These are phyloP conservation scores for Climacium dendroides DNA, from an alignment of 225 moss, liverwort and hornwort genomes.

Conservation along the genomic window DNA sequence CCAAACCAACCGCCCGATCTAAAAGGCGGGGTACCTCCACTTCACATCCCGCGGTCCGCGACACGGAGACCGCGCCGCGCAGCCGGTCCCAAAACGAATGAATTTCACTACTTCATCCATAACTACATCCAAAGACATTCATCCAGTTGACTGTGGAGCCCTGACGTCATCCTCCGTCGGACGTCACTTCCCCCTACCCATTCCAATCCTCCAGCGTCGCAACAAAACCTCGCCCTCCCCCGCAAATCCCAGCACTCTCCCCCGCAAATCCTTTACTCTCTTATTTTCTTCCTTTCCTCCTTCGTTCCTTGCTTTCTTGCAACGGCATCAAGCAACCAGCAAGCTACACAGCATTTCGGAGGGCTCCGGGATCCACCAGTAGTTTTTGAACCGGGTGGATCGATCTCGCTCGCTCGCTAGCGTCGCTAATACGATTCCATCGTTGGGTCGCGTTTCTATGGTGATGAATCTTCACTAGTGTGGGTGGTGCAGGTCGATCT, in stretches of 20 bases:
- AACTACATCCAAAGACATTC: background rate
- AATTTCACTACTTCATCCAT: background rate
- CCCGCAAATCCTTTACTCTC: background rate
- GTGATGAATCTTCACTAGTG: background rate
- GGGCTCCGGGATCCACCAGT: background rate
- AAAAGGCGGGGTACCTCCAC: background rate
- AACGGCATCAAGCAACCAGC: background rate
- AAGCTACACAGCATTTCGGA: background rate
- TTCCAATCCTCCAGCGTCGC: background rate
- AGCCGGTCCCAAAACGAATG: background rate
- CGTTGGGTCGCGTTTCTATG: background rate
- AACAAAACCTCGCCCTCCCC: background rate
- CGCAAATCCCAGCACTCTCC: background rate
- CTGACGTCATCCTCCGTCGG: background rate
- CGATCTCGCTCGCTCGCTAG: background rate
- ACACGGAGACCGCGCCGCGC: background rate
- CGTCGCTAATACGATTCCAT: background rate
- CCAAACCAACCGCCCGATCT: background rate
- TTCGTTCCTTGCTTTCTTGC: background rate
- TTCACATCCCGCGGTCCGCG: background rate
- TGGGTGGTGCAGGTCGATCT: background rate
- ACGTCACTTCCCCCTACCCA: background rate
- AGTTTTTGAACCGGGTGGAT: background rate
- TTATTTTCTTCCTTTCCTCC: too few species aligned
- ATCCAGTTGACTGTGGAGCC: background rate